Evolutionary conservation across 78 protist species (phyloP).

Genomic region (Dictyostelium citrinum): DNA sequence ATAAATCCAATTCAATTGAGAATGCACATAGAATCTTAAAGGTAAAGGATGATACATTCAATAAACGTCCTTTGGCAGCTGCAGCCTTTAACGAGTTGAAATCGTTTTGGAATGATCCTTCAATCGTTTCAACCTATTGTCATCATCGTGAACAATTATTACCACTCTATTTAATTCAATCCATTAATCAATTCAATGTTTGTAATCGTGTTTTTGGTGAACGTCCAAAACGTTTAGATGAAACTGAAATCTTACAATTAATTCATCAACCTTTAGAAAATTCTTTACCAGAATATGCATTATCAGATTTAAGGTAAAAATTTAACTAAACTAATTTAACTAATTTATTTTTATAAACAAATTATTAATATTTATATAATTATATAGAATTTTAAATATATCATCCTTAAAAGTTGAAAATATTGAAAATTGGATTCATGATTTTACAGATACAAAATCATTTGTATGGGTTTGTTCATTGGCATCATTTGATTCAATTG

Average conservation of each 20-base stretch:
- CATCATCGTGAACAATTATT: background rate
- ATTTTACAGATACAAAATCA: slow-evolving; percentile 41
- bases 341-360: too few relatives aligned
- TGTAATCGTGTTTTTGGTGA: slow-evolving; percentile 57
- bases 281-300: slow-evolving; percentile 24
- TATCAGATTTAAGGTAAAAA: background rate
- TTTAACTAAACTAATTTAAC: background rate
- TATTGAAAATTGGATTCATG: slow-evolving; percentile 51
- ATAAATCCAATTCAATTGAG: background rate
- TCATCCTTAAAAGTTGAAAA: slow-evolving; percentile 20
- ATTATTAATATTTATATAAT: background rate
- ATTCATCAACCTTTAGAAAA: slow-evolving; percentile 4
- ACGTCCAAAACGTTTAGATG: slow-evolving; percentile 29
- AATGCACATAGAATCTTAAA: background rate
- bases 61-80: slow-evolving; percentile 24
- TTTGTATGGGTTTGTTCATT: slow-evolving; percentile 67
- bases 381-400: slow-evolving; percentile 33
- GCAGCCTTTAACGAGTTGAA: background rate
- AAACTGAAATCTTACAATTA: slow-evolving; percentile 17
- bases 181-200: slow-evolving; percentile 34
- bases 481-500: slow-evolving; percentile 48
- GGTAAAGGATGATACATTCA: slow-evolving; percentile 31
- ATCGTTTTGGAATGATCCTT: slow-evolving; percentile 45
- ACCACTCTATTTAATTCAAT: background rate
- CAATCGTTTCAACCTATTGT: background rate